A percentile compares a stretch with the other conserved stretches of the same genome.
phyloP scores from a whole-genome alignment of 139 green algal genomes.

The Cymbomonas tetramitiformis region DNA sequence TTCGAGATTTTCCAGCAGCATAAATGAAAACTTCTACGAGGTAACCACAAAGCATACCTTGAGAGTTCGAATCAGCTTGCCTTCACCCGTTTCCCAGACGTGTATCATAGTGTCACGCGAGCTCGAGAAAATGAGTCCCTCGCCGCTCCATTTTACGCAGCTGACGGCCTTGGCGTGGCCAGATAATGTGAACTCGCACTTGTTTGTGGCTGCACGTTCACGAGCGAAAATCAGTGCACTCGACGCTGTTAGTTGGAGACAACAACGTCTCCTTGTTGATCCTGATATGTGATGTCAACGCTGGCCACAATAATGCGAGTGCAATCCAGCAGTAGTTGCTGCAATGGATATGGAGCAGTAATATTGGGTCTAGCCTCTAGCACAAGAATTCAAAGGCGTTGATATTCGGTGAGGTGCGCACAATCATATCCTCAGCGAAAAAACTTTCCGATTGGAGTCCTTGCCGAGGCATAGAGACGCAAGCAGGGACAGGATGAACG shows the following conservation, averaged over 20 bases:
- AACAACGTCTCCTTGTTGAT: no score
- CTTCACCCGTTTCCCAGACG: slow-evolving; percentile 67
- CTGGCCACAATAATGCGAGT: no score
- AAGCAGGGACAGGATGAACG: no score
- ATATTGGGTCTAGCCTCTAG: no score
- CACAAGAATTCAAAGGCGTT: no score
- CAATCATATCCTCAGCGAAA: no score
- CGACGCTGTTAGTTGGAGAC: slow-evolving; percentile 32
- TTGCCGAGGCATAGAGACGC: no score
- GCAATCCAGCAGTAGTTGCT: no score
- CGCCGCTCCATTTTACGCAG: slow-evolving; percentile 76
- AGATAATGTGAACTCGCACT: slow-evolving; percentile 41
- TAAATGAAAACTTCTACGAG: background rate
- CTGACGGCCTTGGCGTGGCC: slow-evolving; percentile 57
- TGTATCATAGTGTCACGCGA: slow-evolving; percentile 69
- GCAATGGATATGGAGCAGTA: no score
- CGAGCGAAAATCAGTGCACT: background rate
- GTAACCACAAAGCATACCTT: slow-evolving; percentile 23
- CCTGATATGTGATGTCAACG: slow-evolving; percentile 6
- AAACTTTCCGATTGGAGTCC: no score
- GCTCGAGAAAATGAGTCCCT: slow-evolving; percentile 77
- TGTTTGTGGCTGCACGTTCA: slow-evolving; percentile 6
- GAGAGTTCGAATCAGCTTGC: slow-evolving; percentile 56
- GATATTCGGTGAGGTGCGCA: no score
- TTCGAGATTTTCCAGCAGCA: background rate